Base-by-base conservation (phyloP, 106 monocot species). In the Acorus calamus region DNA sequence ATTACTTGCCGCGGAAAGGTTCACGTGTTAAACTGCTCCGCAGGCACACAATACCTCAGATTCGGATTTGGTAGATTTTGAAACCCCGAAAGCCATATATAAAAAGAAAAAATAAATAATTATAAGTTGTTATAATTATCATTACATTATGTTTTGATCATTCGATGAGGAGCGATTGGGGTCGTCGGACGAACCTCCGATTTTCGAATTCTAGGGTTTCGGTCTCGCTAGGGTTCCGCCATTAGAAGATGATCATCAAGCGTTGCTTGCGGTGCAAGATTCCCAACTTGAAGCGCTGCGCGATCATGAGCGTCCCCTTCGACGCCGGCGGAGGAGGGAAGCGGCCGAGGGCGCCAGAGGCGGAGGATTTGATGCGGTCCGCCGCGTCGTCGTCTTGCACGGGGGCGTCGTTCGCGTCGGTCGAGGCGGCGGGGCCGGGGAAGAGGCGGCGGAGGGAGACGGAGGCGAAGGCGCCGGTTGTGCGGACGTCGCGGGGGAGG, bases 231-330 rank as follows among this genome's bases (percentile, higher is more conserved):
- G 28, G 28, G 28, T 28, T 28, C 28, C 28, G 28, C 28, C 28
- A 28, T 28, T 28, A 28, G 64, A 46, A 28, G 57, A 68, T 68
- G 68, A 68, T 68, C 14, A 68, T 68, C 47, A 68, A 68, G 68
- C 68, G 68, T 14, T 7, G 57, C 68, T 48, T 42, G 57, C 6
- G 46, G 11, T 57, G 57, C 42, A 57, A 11, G 52, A 59, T 68
- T 56, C 57, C 47, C 11, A 47, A 47, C 14, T 6, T 59, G 28
- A 59, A 68, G 57, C 57, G 68, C 1, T 59, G 58, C 48, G 53
- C 12, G 66, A 14, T 13, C 0, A 55, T 4, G 53, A 46, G 44
- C 43, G 55, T 14, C 3, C 28, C 11, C 65, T 51, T 3, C 42
- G 65, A 42, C 53, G 67, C 3, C 51, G 55, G 53, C 53, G 66